phyloP scores from a whole-genome alignment of 495 filamentous ascomycete species.

The Hypoxylon cercidicola region DNA sequence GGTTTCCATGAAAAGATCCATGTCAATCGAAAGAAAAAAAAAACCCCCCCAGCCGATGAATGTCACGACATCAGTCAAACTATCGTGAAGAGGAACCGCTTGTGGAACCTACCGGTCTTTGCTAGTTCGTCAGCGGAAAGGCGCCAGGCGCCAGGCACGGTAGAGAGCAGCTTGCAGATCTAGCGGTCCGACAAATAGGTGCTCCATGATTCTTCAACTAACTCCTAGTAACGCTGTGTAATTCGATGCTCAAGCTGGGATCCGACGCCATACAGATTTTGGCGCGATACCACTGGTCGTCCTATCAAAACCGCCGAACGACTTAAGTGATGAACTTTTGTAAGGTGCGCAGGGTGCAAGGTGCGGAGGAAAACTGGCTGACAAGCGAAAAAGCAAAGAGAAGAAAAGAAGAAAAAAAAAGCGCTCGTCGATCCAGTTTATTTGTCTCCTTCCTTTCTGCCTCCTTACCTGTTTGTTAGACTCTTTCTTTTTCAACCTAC shows the following conservation, averaged over 20 bases:
- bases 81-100: conserved; percentile 25
- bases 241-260: conserved; percentile 36
- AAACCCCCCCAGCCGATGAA: conserved; percentile 17
- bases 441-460: background rate
- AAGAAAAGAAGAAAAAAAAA: conserved; percentile 3
- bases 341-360: conserved; percentile 15
- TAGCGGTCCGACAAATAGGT: conserved; percentile 16
- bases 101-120: conserved; percentile 19
- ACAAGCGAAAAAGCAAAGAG: conserved; percentile 20
- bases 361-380: conserved; percentile 22
- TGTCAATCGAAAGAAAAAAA: conserved; percentile 36
- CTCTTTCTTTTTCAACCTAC: conserved; percentile 14
- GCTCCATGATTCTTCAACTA: conserved; percentile 23
- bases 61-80: conserved; percentile 28
- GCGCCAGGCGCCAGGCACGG: conserved; percentile 19
- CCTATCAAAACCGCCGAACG: conserved; percentile 20
- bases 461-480: conserved; percentile 4
- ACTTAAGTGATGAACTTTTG: conserved; percentile 14
- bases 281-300: conserved; percentile 31
- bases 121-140: conserved; percentile 14
- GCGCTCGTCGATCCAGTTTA: conserved; percentile 2
- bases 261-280: conserved; percentile 39
- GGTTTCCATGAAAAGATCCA: conserved; percentile 26
- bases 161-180: conserved; percentile 18
- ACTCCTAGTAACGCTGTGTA: conserved; percentile 23